Percentiles rank a stretch among this genome's conserved stretches.
These are phyloP conservation scores for Hypoxylon sp. DNA, from an alignment of 2,329 filamentous ascomycete species.

Conservation along the genomic window DNA sequence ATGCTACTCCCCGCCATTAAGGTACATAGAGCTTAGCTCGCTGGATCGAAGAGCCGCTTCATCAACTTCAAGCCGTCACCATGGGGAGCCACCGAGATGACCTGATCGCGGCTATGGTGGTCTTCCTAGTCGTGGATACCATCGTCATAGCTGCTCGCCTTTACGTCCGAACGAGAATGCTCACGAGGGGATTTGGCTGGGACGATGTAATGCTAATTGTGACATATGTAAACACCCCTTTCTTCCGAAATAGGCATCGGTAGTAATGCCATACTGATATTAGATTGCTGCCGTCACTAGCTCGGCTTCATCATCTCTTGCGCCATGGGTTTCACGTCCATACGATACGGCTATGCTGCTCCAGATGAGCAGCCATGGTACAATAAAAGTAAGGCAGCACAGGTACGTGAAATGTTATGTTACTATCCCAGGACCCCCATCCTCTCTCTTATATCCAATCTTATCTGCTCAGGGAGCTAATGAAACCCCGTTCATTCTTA, in stretches of 20 bases:
- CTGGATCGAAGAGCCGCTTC: conserved; percentile 18
- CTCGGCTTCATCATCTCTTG: conserved; percentile 51
- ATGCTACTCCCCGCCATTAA: conserved; percentile 11
- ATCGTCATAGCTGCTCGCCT: conserved; percentile 49
- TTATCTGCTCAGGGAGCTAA: conserved; percentile 25
- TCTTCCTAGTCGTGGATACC: conserved; percentile 51
- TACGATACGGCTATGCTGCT: conserved; percentile 54
- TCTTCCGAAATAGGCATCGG: neutral
- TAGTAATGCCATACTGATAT: conserved; percentile 34
- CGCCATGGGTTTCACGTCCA: conserved; percentile 51
- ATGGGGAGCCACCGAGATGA: conserved; percentile 44
- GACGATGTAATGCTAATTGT: conserved; percentile 52
- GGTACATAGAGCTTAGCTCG: conserved; percentile 23
- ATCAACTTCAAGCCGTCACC: conserved; percentile 3
- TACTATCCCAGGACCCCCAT: neutral
- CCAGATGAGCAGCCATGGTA: conserved; percentile 49
- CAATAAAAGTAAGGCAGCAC: conserved; percentile 36
- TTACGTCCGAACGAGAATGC: conserved; percentile 52
- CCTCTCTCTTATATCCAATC: neutral
- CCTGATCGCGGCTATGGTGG: conserved; percentile 49
- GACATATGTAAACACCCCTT: conserved; percentile 48
- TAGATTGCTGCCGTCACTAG: conserved; percentile 34
- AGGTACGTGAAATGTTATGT: conserved; percentile 36
- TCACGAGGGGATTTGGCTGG: conserved; percentile 51
- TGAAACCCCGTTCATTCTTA: conserved; percentile 18